Evolutionary conservation across 106 monocot species (phyloP).

Genomic region (Acorus gramineus): DNA sequence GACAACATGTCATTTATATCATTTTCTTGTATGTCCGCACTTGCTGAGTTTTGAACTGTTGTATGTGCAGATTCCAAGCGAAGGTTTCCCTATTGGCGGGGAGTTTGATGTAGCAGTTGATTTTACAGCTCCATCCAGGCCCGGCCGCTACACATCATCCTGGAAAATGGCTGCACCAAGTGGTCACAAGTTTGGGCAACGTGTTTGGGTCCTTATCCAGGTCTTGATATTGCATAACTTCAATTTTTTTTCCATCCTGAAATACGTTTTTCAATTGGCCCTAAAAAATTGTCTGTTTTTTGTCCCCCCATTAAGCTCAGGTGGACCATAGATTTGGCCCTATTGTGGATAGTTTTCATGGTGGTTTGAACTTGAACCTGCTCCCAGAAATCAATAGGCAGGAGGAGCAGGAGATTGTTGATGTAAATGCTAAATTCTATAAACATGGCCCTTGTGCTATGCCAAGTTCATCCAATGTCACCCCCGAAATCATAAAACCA

Average conservation of each 20-base stretch:
- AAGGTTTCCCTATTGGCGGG: conserved; percentile 33
- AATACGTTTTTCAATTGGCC: neutral
- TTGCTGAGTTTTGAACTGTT: neutral
- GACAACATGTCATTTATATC: too few relatives aligned
- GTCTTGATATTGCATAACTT: conserved; percentile 8
- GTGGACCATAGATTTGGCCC: conserved; percentile 3
- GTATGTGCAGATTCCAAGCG: conserved; percentile 44
- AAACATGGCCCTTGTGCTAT: neutral
- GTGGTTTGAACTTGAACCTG: conserved; percentile 32
- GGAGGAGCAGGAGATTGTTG: conserved; percentile 5
- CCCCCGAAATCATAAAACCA: conserved; percentile 5
- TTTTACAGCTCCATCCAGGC: conserved; percentile 50
- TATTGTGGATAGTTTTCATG: neutral
- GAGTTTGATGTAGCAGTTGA: conserved; percentile 81
- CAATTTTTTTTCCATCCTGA: neutral
- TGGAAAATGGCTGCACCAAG: conserved; percentile 65
- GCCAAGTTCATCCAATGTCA: neutral
- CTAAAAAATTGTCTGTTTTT: too few relatives aligned
- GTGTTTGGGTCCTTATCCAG: conserved; percentile 83
- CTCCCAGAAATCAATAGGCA: conserved; percentile 17
- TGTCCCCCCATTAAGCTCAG: too few relatives aligned
- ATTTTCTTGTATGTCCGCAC: neutral
- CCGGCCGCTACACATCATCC: conserved; percentile 63
- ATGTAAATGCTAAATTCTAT: conserved; percentile 21
- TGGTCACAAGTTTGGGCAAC: conserved; percentile 76